Base-by-base conservation (phyloP, 2,329 filamentous ascomycete genomes). In the Chrysosporium queenslandicum region DNA sequence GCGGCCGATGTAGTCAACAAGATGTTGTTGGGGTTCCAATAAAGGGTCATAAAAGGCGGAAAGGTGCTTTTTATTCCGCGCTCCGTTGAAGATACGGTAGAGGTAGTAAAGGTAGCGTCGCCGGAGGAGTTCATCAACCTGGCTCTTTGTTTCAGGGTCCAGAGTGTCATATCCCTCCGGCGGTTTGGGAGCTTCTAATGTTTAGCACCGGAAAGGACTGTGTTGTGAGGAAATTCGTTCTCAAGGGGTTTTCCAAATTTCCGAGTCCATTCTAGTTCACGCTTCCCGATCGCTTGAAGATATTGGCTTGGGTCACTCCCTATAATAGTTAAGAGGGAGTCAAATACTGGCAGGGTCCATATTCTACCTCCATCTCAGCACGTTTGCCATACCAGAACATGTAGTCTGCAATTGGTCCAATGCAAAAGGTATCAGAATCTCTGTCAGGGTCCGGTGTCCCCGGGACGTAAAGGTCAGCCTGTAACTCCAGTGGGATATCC, bases 381-480 rank as follows among this genome's bases (percentile, higher is more conserved):
- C 56, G 55, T 50, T 59, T 46, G 2, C 59, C 59, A 55, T 59
- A 58, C 59, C 59, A 63, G 52, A 64, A 63, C 61, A 61, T 63
- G 40, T 63, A 62, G 54, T 64, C 61, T 1, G 57, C 53, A 20
- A 42, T 50, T 0, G 58, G 58, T 2, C 58, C 58, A 49, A 58
- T 58, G 51, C 56, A 60, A 37, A 53, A 60, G 2, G 39, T 37
- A 7, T 54, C 37, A 14, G 32, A 56, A 20, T 53, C 54, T 25
- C 21, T 39, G 8, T 50, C 39, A 2, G 25, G 9, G 25, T 57
- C 55, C 3, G 36, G 5, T 3, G 29, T 27, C 2, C 52, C 47
- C 9, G 47, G 47, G 16, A 40, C 4, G 32, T 58, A 56, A 1
- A 58, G 56, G 9, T 53, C 45, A 6, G 11, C n/a, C n/a, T 55